Evolutionary conservation across 306 rosid genomes (phyloP).

Genomic region (Ormosia emarginata): DNA sequence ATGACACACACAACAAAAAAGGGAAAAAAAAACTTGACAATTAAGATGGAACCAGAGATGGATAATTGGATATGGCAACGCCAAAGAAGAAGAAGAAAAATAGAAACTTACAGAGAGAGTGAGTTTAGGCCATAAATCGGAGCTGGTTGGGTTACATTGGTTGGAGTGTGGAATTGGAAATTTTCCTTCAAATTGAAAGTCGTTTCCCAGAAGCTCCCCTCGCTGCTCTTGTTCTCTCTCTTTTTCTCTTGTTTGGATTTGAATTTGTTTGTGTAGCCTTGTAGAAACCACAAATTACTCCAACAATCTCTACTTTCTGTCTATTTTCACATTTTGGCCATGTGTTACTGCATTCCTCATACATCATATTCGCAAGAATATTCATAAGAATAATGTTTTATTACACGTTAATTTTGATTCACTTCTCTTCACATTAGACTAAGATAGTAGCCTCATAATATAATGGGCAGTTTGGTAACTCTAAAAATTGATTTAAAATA

Average conservation of each 20-base stretch:
- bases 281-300: not conserved
- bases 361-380: not conserved
- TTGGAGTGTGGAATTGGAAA: not conserved
- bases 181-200: constrained; percentile 7
- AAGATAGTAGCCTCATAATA: too few species aligned
- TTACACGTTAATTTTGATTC: too few species aligned
- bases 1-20: not conserved
- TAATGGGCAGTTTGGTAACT: too few species aligned
- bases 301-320: not conserved
- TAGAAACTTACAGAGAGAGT: constrained; percentile 14
- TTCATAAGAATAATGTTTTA: too few species aligned
- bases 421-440: too few species aligned
- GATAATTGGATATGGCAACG: not conserved
- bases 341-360: not conserved
- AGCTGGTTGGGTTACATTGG: not conserved
- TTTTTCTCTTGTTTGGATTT: not conserved
- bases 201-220: constrained; percentile 12
- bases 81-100: not conserved
- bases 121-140: constrained; percentile 7
- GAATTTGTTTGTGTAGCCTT: not conserved
- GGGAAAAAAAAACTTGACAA: not conserved
- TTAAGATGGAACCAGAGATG: not conserved
- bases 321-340: not conserved
- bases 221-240: not conserved
- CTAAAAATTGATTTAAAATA: too few species aligned